Evolutionary conservation across 2,329 filamentous ascomycete species (phyloP), one percentile per base, ranked within the genome.

Genomic region (Exophiala oligosperma): DNA sequence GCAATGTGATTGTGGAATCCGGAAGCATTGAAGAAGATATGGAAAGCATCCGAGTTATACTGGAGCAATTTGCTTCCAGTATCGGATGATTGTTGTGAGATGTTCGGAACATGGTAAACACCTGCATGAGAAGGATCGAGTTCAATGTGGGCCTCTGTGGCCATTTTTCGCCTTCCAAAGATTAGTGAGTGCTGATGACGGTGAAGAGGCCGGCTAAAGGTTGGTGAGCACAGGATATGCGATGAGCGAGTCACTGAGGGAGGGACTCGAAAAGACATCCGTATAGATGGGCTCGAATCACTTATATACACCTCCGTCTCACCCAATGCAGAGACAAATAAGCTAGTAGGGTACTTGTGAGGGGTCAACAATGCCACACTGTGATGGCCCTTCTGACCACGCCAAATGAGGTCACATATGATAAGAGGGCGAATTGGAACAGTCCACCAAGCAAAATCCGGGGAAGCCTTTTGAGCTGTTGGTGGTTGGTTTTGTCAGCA

Each of bases 21-120:
- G 1, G 73, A 69, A 0, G 81, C 60, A 61, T 94, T 95, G 79
- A 92, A 96, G 75, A 88, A 95, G 57, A 92, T 87, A 69, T 96
- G 89, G 66, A 92, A 84, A 35, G 74, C 75, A 28, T 82, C 83
- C 63, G 94, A 81, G 68, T 96, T 92, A 57, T 86, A 77, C 70
- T 96, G 90, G 17, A 97, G 75, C 3, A 96, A 74, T 62, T 89
- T 78, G 2, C 85, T 87, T 0, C 83, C 80, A 59, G 78, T 86
- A 40, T 77, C 74, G 0, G 91, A 89, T 0, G 86, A 81, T 35
- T 85, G 84, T 1, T 81, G 35, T 6, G 59, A 52, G 41, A 79
- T 73, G 74, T 61, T 76, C 60, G 70, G 68, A 1, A 76, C 69
- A 59, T 74, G 77, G 64, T 78, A 83, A 21, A 79, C 71, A 0